A percentile compares a stretch with the other conserved stretches of the same genome.
Conservation (phyloP, 768 basidiomycete genomes). For the Termitomyces sp. region DNA sequence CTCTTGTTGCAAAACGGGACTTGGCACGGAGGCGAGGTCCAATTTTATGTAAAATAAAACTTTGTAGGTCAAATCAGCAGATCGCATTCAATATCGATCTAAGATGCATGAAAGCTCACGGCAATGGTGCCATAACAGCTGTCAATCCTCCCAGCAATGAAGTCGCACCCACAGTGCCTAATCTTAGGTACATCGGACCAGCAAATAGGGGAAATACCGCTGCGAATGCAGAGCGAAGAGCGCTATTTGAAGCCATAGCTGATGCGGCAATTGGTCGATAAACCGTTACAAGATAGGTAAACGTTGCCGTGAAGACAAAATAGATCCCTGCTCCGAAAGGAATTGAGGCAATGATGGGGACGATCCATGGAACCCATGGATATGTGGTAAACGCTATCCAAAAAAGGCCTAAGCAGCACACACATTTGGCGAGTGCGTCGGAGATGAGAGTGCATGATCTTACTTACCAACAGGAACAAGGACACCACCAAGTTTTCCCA, state of each 20-base stretch:
- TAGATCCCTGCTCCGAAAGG: slow-evolving; percentile 64
- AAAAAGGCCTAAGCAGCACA: slow-evolving; percentile 39
- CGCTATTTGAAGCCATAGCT: slow-evolving; percentile 63
- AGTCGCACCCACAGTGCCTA: slow-evolving; percentile 70
- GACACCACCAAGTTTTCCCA: slow-evolving; percentile 66
- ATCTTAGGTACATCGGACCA: slow-evolving; percentile 59
- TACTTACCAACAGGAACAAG: slow-evolving; percentile 56
- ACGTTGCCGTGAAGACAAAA: slow-evolving; percentile 66
- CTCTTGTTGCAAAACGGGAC: slow-evolving; percentile 16
- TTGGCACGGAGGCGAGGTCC: slow-evolving; percentile 18
- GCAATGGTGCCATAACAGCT: slow-evolving; percentile 55
- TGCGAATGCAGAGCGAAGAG: slow-evolving; percentile 56
- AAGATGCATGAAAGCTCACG: slow-evolving; percentile 31
- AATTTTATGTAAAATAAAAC: slow-evolving; percentile 20
- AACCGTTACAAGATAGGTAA: slow-evolving; percentile 67
- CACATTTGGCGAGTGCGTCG: slow-evolving; percentile 41
- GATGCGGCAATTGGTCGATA: slow-evolving; percentile 65
- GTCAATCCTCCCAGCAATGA: slow-evolving; percentile 66
- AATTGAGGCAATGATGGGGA: slow-evolving; percentile 57
- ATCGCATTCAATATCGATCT: background rate
- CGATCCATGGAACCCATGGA: slow-evolving; percentile 54
- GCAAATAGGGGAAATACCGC: slow-evolving; percentile 63
- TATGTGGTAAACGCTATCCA: slow-evolving; percentile 58
- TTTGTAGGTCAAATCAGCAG: background rate
- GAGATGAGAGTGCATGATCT: slow-evolving; percentile 33